phyloP scores from a whole-genome alignment of 805 yeast species.

The Hanseniaspora lindneri region DNA sequence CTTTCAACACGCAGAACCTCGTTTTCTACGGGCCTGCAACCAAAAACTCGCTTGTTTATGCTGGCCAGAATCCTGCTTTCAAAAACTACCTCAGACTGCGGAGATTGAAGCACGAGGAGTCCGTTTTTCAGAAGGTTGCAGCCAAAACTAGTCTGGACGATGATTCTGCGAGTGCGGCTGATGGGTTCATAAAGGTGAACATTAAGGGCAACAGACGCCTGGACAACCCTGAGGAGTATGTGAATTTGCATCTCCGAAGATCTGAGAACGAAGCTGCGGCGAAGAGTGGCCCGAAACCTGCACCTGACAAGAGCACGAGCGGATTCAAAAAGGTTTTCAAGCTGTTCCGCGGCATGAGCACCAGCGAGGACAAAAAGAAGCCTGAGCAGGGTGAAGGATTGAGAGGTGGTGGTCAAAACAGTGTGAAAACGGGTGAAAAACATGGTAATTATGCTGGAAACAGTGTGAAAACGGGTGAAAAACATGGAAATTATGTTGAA shows the following conservation, averaged over 20 bases:
- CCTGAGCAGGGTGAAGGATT: too few species aligned
- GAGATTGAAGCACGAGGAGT: constrained; percentile 7
- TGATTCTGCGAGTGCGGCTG: too few species aligned
- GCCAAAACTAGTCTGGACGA: too few species aligned
- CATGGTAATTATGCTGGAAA: too few species aligned
- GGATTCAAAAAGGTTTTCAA: not conserved
- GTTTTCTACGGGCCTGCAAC: constrained; percentile 4
- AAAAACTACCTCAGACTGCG: constrained; percentile 11
- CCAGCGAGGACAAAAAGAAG: not conserved
- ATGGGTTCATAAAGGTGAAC: constrained; percentile 12
- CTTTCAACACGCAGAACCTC: not conserved
- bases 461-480: too few species aligned
- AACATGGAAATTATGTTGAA: too few species aligned
- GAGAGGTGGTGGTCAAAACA: too few species aligned
- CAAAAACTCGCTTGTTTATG: not conserved
- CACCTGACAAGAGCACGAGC: not conserved
- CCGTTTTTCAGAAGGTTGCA: not conserved
- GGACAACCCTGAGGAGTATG: constrained; percentile 8
- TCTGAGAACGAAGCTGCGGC: too few species aligned
- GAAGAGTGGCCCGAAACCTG: too few species aligned
- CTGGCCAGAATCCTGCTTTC: constrained; percentile 10
- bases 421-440: too few species aligned
- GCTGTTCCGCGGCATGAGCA: not conserved
- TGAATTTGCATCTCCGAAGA: not conserved
- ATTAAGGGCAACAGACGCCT: constrained; percentile 6